Percentiles rank a stretch among this genome's conserved stretches.
Evolutionary conservation across 2,329 filamentous ascomycete genomes (phyloP).

Genomic region (Colletotrichum sp.): DNA sequence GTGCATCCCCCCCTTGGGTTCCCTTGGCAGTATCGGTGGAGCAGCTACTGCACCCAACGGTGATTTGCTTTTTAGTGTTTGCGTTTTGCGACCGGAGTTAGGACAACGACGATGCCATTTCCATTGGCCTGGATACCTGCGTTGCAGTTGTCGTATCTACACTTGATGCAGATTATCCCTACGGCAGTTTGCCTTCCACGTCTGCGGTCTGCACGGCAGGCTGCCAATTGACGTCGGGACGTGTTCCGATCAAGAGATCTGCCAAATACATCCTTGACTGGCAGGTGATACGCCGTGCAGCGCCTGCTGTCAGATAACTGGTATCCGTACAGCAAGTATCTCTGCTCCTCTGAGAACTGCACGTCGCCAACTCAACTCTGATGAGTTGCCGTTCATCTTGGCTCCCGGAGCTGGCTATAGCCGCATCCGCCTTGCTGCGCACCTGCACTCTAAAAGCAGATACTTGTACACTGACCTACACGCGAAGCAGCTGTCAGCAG

Average conservation of each 20-base stretch:
- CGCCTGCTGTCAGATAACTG: not conserved
- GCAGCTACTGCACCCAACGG: not conserved
- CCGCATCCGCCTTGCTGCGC: not conserved
- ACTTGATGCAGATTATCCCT: not conserved
- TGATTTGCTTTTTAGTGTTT: slow-evolving; percentile 6
- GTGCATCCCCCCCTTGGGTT: not conserved
- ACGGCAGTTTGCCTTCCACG: not conserved
- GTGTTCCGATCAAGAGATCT: not conserved
- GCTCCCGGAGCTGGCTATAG: not conserved
- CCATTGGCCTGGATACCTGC: not conserved
- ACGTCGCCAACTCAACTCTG: not conserved
- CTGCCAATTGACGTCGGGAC: not conserved
- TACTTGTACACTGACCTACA: not conserved
- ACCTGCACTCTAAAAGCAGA: not conserved
- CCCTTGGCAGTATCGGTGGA: not conserved
- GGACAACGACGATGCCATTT: not conserved
- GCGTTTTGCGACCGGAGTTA: not conserved
- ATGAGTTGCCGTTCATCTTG: not conserved
- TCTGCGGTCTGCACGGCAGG: not conserved
- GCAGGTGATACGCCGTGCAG: not conserved
- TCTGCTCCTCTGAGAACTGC: not conserved
- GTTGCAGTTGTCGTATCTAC: not conserved
- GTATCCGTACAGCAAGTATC: not conserved
- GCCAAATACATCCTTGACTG: not conserved
- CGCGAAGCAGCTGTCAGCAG: not conserved